Percentiles rank a stretch among this genome's conserved stretches.
These are phyloP conservation scores for Ogataea hybrid DNA, from an alignment of 1,139 yeast genomes.

Conservation along the genomic window DNA sequence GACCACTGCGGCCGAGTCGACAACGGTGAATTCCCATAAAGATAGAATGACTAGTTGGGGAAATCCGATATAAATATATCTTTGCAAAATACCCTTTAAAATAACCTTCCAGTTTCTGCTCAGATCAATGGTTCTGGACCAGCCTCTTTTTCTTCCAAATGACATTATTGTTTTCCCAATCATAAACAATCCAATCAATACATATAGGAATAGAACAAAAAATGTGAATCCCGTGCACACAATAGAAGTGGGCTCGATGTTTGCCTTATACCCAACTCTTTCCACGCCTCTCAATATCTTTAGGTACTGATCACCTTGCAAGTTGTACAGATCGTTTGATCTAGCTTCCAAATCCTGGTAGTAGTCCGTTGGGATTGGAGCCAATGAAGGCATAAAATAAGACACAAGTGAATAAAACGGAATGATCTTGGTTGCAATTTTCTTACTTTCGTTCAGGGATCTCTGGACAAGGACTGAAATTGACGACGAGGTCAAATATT, in stretches of 20 bases:
- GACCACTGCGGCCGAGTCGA: slow-evolving; percentile 74
- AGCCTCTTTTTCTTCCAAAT: slow-evolving; percentile 42
- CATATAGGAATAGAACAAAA: slow-evolving; percentile 65
- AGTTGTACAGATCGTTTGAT: slow-evolving; percentile 24
- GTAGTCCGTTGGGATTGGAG: slow-evolving; percentile 2
- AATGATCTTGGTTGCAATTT: slow-evolving; percentile 9
- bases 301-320: slow-evolving; percentile 37
- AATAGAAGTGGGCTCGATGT: slow-evolving; percentile 70
- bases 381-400: slow-evolving; percentile 14
- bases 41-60: slow-evolving; percentile 68
- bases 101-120: slow-evolving; percentile 53
- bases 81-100: slow-evolving; percentile 64
- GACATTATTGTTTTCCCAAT: slow-evolving; percentile 49
- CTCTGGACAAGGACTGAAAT: slow-evolving; percentile 68
- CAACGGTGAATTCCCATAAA: slow-evolving; percentile 71
- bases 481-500: slow-evolving; percentile 55
- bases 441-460: slow-evolving; percentile 38
- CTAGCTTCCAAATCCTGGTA: slow-evolving; percentile 13
- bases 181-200: slow-evolving; percentile 51
- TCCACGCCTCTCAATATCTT: slow-evolving; percentile 71
- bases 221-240: slow-evolving; percentile 78
- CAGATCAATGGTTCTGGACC: slow-evolving; percentile 47
- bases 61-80: slow-evolving; percentile 74
- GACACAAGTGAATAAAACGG: slow-evolving; percentile 17
- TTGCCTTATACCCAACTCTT: slow-evolving; percentile 65